Evolutionary conservation across 495 filamentous ascomycete species (phyloP), one percentile per base, ranked within the genome.

Genomic region (Aspergillus funiculosus): DNA sequence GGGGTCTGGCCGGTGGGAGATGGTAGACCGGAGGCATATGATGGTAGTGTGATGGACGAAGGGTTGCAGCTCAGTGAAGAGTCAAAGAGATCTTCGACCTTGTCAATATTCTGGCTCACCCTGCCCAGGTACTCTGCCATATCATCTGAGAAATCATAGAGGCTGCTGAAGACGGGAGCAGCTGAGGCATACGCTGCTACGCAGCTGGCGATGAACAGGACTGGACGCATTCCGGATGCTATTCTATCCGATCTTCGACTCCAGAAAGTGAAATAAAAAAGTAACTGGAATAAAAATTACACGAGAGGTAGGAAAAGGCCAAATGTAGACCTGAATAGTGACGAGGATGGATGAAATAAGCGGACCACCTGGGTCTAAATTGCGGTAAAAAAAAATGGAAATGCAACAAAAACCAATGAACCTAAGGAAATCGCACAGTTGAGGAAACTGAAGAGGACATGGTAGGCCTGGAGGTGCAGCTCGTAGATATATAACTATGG

Each of bases 1-100:
- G 88, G 69, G 1, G 42, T 64, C 10, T 86, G 66, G 39, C 79
- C 83, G 6, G 71, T 48, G 13, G 79, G 77, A 28, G 74, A 43
- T 6, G 82, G 79, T 5, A 92, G 72, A 30, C 71, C 64, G 1
- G 62, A 69, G 11, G 66, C 61, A 47, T 56, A 63, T 7, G 60
- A 48, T 3, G 74, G 72, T 38, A 75, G 52, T 3, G 56, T 28
- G 18, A 71, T 67, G 24, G 59, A 62, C 11, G 69, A 67, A 17
- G 57, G 19, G 37, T 71, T 61, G 51, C 72, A 76, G n/a, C 53
- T 38, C 5, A 53, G 25, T 4, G 60, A 32, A 3, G 51, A 32
- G 35, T 46, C 55, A 29, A 45, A 34, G n/a, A 47, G 27, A 21
- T 61, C 43, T 6, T 46, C 58, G 20, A 46, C 28, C 11, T 46